Evolutionary conservation across 495 filamentous ascomycete genomes (phyloP).

Genomic region (Lepidopterella palustris): DNA sequence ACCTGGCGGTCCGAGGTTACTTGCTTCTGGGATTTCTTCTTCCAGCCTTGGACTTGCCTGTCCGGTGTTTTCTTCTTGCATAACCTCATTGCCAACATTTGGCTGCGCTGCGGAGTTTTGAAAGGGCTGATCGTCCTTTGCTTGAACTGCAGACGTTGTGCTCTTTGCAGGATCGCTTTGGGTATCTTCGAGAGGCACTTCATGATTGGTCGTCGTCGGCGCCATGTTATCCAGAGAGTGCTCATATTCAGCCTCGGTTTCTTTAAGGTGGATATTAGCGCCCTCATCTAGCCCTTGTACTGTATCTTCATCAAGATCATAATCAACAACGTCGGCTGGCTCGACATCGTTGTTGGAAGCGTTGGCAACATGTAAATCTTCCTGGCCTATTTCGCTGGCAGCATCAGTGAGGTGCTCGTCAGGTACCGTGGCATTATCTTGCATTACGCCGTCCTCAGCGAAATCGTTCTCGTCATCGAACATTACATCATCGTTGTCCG

Average conservation of each 20-base stretch:
- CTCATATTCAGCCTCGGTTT: background rate
- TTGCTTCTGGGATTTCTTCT: conserved; percentile 35
- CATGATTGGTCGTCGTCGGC: background rate
- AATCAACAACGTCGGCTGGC: conserved; percentile 27
- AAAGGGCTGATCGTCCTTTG: background rate
- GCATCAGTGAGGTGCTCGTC: conserved; percentile 18
- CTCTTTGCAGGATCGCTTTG: background rate
- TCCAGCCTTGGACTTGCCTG: conserved; percentile 36
- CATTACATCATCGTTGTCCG: conserved; percentile 43
- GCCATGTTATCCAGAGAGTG: background rate
- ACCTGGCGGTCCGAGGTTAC: background rate
- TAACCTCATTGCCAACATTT: too few species aligned
- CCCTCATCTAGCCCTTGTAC: conserved; percentile 29
- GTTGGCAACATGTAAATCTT: conserved; percentile 8
- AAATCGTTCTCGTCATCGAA: conserved; percentile 33
- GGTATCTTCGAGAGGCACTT: background rate
- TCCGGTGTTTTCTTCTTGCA: background rate
- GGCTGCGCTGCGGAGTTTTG: too few species aligned
- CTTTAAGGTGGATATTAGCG: conserved; percentile 19
- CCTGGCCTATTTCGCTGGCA: conserved; percentile 5
- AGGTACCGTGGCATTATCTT: conserved; percentile 2
- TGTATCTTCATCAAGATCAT: conserved; percentile 30
- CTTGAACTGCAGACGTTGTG: background rate
- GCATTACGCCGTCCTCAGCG: conserved; percentile 15
- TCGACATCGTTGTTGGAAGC: conserved; percentile 23